Percentiles rank a stretch among this genome's conserved stretches.
These are phyloP conservation scores for Backusella sp. DNA, from an alignment of 192 early-diverging fungal species.

Conservation along the genomic window DNA sequence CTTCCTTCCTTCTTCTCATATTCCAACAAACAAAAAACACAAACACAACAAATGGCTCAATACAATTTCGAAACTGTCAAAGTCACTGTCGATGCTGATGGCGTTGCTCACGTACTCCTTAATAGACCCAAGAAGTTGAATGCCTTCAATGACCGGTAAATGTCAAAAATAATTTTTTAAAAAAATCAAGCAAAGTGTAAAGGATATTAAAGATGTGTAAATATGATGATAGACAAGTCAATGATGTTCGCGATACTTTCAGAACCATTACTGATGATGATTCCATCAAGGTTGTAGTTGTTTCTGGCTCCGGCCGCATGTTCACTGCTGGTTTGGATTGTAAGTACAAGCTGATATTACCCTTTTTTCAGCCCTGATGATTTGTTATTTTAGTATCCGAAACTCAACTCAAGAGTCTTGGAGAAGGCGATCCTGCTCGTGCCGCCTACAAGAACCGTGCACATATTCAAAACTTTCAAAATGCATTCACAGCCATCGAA, in stretches of 20 bases:
- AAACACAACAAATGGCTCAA: not conserved
- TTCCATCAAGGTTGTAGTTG: slow-evolving; percentile 71
- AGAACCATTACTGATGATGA: slow-evolving; percentile 53
- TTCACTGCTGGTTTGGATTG: slow-evolving; percentile 94
- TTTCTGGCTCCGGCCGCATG: slow-evolving; percentile 70
- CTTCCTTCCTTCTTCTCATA: not conserved
- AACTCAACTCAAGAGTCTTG: not conserved
- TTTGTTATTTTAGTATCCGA: not conserved
- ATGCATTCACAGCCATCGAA: slow-evolving; percentile 77
- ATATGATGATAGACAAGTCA: slow-evolving; percentile 53
- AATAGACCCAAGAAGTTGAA: slow-evolving; percentile 84
- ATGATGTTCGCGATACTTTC: slow-evolving; percentile 67
- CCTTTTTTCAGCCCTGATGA: not conserved
- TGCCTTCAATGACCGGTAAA: slow-evolving; percentile 67
- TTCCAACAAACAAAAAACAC: not conserved
- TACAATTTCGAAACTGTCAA: slow-evolving; percentile 53
- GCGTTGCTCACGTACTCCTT: slow-evolving; percentile 80
- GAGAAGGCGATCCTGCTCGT: not conserved
- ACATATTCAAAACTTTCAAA: slow-evolving; percentile 48
- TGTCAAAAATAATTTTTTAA: not conserved
- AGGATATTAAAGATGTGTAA: not conserved
- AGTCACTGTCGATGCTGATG: slow-evolving; percentile 51
- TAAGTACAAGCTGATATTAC: slow-evolving; percentile 30
- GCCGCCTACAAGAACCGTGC: not conserved
- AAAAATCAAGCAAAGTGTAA: not conserved